A percentile compares a stretch with the other conserved stretches of the same genome.
Conservation (phyloP, 1,284 basidiomycete genomes). For the Anthracocystis walkeri region DNA sequence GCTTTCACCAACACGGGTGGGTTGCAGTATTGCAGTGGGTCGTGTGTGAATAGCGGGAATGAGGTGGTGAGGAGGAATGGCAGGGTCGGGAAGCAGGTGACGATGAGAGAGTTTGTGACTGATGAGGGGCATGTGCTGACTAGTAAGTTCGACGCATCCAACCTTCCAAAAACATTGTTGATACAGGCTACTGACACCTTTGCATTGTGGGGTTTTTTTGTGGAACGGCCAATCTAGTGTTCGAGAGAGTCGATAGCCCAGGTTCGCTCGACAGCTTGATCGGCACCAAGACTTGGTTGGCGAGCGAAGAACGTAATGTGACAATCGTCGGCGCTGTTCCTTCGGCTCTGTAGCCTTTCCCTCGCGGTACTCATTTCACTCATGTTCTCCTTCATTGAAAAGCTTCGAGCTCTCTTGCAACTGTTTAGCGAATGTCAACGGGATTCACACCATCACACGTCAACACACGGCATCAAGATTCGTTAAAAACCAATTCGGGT, state of each 20-base stretch:
- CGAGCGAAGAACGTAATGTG: conserved; percentile 49
- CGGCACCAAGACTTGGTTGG: conserved; percentile 48
- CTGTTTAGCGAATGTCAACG: background rate
- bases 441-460: background rate
- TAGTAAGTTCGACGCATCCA: too few relatives aligned
- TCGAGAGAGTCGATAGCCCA: conserved; percentile 37
- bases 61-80: conserved; percentile 29
- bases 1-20: conserved; percentile 37
- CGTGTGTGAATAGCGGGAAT: conserved; percentile 53
- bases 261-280: conserved; percentile 48
- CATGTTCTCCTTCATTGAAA: background rate
- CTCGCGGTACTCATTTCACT: background rate
- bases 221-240: conserved; percentile 38
- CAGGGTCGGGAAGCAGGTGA: conserved; percentile 24
- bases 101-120: conserved; percentile 31
- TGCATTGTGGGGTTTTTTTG: background rate
- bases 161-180: too few relatives aligned
- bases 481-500: conserved; percentile 7
- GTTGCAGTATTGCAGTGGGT: conserved; percentile 47
- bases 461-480: background rate
- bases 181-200: background rate
- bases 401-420: too few relatives aligned
- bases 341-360: background rate
- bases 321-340: conserved; percentile 40
- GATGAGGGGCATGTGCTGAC: conserved; percentile 46